phyloP scores from a whole-genome alignment of 2,329 filamentous ascomycete genomes.

The Byssothecium circinans region DNA sequence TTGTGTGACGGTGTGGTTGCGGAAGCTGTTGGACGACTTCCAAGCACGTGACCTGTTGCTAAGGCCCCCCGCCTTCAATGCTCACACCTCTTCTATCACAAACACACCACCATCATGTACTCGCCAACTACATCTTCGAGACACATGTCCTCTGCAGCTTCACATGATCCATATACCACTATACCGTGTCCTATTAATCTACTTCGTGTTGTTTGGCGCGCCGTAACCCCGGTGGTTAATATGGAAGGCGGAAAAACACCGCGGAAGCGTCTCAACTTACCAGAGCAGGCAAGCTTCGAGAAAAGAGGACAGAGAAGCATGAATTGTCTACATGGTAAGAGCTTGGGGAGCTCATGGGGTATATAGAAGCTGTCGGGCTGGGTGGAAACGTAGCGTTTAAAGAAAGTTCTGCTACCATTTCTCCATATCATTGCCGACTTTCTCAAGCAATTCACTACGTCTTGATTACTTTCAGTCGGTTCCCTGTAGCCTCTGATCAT shows the following conservation, averaged over 20 bases:
- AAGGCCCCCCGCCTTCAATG: background rate
- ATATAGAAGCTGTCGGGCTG: background rate
- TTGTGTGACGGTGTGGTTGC: background rate
- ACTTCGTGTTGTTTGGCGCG: constrained; percentile 8
- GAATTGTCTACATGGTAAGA: background rate
- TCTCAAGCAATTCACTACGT: too few relatives aligned
- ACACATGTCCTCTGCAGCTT: constrained; percentile 14
- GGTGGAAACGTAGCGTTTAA: background rate
- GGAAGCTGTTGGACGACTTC: background rate
- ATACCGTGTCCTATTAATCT: constrained; percentile 30
- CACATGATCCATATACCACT: background rate
- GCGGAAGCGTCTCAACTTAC: constrained; percentile 12
- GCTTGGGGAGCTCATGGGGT: background rate
- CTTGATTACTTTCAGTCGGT: too few relatives aligned
- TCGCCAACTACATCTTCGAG: background rate
- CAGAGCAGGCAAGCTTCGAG: constrained; percentile 11
- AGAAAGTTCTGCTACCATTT: background rate
- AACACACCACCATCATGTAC: background rate
- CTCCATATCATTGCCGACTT: too few relatives aligned
- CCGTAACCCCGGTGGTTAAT: constrained; percentile 20
- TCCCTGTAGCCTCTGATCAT: too few relatives aligned
- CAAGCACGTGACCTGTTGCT: background rate
- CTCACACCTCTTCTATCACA: background rate
- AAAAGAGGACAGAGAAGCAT: constrained; percentile 19
- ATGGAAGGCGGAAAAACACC: constrained; percentile 23